Base-by-base conservation (phyloP, 2,329 filamentous ascomycete species). In the Alternaria dauci region DNA sequence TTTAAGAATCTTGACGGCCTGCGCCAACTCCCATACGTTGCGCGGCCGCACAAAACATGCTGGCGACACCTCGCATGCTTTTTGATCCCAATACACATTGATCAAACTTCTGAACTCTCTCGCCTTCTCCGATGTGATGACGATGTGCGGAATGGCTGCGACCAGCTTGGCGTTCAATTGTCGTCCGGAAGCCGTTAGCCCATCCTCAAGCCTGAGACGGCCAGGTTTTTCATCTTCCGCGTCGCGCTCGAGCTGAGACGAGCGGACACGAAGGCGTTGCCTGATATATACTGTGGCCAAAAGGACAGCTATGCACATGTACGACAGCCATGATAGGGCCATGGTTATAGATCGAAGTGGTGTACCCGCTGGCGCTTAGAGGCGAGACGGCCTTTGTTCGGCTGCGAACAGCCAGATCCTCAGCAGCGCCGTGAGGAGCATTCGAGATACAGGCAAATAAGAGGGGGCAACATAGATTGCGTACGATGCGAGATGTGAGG, bases 51-150 rank as follows among this genome's bases (percentile, higher is more conserved):
- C 57, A 3, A 78, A 59, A 54, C 75, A 79, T 38, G 68, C 63
- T 3, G 76, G 76, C 1, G 67, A 46, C 9, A 71, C 67, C 64
- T 77, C 74, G 44, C 72, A 75, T 36, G 76, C 71, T 53, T 79
- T 75, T 58, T 73, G 67, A 4, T 72, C 76, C 75, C 74, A 78
- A 50, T 77, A 71, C 18, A 63, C 55, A 12, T 70, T 71, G 32
- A 71, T 55, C 1, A 48, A 64, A 7, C 59, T 5, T 26, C 46
- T 18, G 32, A 70, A 71, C 8, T 51, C 47, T 2, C 8, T 20
- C 4, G 41, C 12, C 34, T 64, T 46, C 6, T 62, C 59, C 0
- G 63, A 48, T 14, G 52, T 50, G 18, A 68, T 59, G 32, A 71
- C 25, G 16, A 60, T 59, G 20, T 61, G 58, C 0, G 65, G 62